phyloP scores from a whole-genome alignment of 2,329 filamentous ascomycete genomes.

The Verticillium longisporum region DNA sequence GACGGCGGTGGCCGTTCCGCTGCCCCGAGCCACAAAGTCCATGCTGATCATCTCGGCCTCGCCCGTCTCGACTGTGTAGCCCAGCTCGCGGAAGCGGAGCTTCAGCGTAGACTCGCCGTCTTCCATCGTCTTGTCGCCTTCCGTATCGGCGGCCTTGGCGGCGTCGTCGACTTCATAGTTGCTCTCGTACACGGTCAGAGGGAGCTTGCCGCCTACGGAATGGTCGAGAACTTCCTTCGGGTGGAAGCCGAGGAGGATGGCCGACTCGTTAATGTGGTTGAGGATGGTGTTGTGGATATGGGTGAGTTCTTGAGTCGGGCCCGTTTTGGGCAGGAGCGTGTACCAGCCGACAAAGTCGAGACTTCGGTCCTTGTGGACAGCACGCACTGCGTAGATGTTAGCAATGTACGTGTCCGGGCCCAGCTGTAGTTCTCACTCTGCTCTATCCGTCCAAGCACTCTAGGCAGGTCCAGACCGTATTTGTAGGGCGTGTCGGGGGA shows the following conservation, averaged over 20 bases:
- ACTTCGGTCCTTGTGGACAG: conserved; percentile 76
- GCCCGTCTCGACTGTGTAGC: conserved; percentile 85
- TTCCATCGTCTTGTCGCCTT: conserved; percentile 62
- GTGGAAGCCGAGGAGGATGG: conserved; percentile 85
- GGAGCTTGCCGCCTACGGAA: conserved; percentile 70
- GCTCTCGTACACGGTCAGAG: conserved; percentile 86
- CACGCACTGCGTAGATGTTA: conserved; percentile 57
- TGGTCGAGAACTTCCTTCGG: conserved; percentile 49
- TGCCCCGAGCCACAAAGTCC: conserved; percentile 82
- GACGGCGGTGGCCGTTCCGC: conserved; percentile 68
- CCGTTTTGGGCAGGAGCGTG: conserved; percentile 65
- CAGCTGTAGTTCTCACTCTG: conserved; percentile 57
- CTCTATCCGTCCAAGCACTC: conserved; percentile 73
- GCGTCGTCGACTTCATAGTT: conserved; percentile 64
- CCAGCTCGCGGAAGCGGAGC: conserved; percentile 74
- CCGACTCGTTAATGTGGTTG: conserved; percentile 70
- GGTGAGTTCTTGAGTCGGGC: conserved; percentile 63
- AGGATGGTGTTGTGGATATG: conserved; percentile 75
- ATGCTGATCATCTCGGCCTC: conserved; percentile 98
- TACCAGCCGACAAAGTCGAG: conserved; percentile 93
- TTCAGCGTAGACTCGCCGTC: conserved; percentile 51
- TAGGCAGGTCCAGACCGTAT: conserved; percentile 57
- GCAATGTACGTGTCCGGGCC: not conserved
- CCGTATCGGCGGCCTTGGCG: conserved; percentile 28
- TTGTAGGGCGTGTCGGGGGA: conserved; percentile 43